Evolutionary conservation across 805 yeast species (phyloP), one percentile per base, ranked within the genome.

Genomic region (Wickerhamomyces strasburgensis): DNA sequence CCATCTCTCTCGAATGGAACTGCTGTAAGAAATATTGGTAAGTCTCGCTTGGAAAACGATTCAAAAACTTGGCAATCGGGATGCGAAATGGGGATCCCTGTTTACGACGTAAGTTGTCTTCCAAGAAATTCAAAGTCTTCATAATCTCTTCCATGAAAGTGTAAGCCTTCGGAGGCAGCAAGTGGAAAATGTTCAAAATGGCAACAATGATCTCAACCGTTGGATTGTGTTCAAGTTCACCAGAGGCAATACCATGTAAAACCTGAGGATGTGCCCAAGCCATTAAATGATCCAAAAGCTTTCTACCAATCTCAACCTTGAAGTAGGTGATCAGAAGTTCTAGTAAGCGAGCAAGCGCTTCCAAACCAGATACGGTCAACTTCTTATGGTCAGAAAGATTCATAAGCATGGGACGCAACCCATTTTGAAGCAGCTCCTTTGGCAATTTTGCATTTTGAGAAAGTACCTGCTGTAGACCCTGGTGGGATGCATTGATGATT

Each of bases 301-400:
- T 93, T 34, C 88, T 74, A 23, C 99, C 99, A 47, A 93, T 90
- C 58, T 93, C 99, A 14, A 94, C 97, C 57, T 94, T 84, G 69
- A 93, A 93, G 53, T 93, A 90, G 4, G 94, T 86, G 25, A 90
- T 88, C 47, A 93, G 66, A 16, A 94, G 66, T 53, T 90, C 96
- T 29, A 93, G 67, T 23, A 93, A 67, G 30, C 94, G 68, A 0
- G 97, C 94, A 16, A 93, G 67, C 0, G 98, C 96, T 53, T 90
- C 96, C 14, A 93, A 66, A 2, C 97, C 96, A 2, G 86, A 73
- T 1, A 86, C 93, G 0, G 96, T 85, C 33, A 93, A 65, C 39
- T 90, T 82, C 58, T 87, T 87, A 58, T 88, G 95, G 52, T 93
- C 98, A 0, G 97, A 86, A 21, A 93, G 66, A 49, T 90, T 90